Conservation (phyloP, 345 rosid species). For the Eucalyptus cladocalyx region DNA sequence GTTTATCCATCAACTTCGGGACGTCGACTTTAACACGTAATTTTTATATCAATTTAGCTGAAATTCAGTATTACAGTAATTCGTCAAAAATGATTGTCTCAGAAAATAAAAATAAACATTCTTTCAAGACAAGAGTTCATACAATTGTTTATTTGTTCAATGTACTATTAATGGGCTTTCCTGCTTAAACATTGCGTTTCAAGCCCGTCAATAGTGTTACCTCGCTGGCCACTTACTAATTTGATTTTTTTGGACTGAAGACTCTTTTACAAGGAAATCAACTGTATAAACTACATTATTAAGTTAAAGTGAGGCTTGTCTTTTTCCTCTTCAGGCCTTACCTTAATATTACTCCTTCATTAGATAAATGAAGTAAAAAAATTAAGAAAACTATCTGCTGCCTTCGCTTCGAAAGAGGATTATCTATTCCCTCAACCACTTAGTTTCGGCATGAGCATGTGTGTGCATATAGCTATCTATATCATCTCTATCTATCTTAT, state of each 20-base stretch:
- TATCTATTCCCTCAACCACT: background rate
- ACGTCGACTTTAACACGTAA: background rate
- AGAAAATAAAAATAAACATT: background rate
- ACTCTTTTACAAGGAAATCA: background rate
- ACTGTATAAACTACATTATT: background rate
- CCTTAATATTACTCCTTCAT: background rate
- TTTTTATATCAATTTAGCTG: background rate
- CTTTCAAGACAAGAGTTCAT: background rate
- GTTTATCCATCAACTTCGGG: background rate
- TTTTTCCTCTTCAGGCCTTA: background rate
- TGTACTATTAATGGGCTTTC: background rate
- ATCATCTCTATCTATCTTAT: no score
- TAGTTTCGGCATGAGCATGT: no score
- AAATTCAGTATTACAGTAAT: background rate
- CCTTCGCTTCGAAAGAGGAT: background rate
- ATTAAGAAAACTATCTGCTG: background rate
- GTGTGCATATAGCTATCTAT: no score
- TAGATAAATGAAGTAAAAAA: background rate
- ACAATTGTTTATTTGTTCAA: background rate
- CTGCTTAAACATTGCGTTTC: background rate
- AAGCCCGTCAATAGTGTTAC: background rate
- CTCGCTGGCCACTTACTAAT: background rate
- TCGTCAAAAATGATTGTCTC: background rate
- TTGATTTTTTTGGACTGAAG: background rate
- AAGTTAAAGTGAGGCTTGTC: background rate